Evolutionary conservation across 805 yeast genomes (phyloP), one percentile per base, ranked within the genome.

Genomic region (Kuraishia cidri): DNA sequence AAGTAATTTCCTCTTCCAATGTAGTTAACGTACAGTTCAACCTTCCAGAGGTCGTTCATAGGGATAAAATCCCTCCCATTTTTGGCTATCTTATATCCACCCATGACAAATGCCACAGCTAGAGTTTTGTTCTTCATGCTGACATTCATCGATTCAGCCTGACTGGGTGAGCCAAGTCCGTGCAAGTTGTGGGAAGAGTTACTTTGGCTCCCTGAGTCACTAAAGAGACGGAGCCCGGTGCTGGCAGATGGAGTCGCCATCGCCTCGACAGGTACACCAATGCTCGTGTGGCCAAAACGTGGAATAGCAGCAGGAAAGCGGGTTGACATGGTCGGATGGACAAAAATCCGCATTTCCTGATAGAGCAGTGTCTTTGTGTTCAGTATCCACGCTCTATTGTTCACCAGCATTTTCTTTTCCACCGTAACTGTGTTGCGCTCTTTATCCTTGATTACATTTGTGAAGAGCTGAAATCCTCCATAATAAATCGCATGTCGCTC

Each of bases 391-490:
- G 72, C 77, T 26, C 65, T 58, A 32, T 65, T 64, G 46, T 74
- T 78, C 35, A 79, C 43, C 5, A 52, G 53, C 3, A 77, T 56
- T 16, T 61, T 58, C 40, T 66, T 64, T 49, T 56, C 13, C 43
- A 33, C 3, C n/a, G 22, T 45, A 42, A 4, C 35, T 40, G 34
- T 38, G 28, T 30, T 33, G 29, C 17, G 13, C n/a, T 22, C 26
- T 6, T 42, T 47, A 3, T 47, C 37, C 8, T 40, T 38, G 5
- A 54, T 48, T 12, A 58, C 55, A 6, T 52, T 49, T 13, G 64
- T 62, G 5, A 46, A 39, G 4, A 63, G 45, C 44, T 69, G 70
- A 47, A 79, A 71, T 0, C 92, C 94, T n/a, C 90, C 94, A 46
- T 72, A 79, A 37, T 69, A 66, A 40, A 79, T 64, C 11, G 75